Evolutionary conservation across 208 protist genomes (phyloP).

Genomic region (Naegleria lovaniensis): DNA sequence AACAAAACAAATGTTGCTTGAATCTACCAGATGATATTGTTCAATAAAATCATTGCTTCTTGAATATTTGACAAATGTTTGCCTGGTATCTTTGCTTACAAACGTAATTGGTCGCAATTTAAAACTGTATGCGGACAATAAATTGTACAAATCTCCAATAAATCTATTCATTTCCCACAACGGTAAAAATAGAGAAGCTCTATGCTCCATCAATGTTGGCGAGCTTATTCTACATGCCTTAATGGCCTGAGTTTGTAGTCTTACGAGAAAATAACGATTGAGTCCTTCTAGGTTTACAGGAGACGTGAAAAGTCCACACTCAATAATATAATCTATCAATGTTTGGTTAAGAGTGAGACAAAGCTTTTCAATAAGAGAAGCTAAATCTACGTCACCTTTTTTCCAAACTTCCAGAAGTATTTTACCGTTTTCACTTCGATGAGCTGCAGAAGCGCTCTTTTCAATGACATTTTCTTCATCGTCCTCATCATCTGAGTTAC

Average conservation of each 20-base stretch:
- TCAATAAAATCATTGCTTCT: background rate
- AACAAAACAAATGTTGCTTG: background rate
- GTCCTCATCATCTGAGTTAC: background rate
- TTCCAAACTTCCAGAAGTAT: constrained; percentile 11
- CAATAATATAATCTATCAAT: background rate
- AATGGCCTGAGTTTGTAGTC: background rate
- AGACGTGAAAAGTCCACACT: background rate
- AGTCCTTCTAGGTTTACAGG: background rate
- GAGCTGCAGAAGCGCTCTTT: background rate
- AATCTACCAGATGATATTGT: background rate
- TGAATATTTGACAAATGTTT: background rate
- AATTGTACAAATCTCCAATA: background rate
- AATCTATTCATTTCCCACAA: constrained; percentile 18
- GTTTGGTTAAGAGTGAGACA: background rate
- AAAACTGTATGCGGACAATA: background rate
- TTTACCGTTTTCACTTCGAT: background rate
- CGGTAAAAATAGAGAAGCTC: background rate
- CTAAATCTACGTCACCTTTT: constrained; percentile 2
- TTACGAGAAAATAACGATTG: background rate
- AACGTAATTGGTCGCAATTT: constrained; percentile 13
- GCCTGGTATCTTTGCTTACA: background rate
- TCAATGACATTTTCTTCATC: background rate
- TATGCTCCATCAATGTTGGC: background rate
- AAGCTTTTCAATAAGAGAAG: background rate
- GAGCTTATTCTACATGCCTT: background rate